Conservation (phyloP, 202 grass and related monocot genomes). For the Cymbopogon flexuosus region DNA sequence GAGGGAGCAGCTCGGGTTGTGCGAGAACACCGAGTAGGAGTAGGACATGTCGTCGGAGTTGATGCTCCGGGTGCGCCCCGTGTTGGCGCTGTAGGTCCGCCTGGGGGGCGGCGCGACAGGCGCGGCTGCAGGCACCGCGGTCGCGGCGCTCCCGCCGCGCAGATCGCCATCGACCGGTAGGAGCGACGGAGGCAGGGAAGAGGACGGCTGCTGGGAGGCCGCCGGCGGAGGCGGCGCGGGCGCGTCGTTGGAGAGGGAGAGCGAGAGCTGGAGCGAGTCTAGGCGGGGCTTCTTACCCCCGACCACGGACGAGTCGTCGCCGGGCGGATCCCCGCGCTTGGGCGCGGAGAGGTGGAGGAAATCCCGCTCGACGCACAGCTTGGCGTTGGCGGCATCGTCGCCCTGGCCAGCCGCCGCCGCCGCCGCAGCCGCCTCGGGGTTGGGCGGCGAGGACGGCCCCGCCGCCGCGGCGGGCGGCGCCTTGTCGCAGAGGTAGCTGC, state of each 20-base stretch:
- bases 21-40: conserved; percentile 80
- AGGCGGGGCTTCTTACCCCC: conserved; percentile 79
- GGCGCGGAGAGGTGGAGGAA: conserved; percentile 73
- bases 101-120: conserved; percentile 37
- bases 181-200: conserved; percentile 7
- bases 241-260: conserved; percentile 63
- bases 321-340: conserved; percentile 63
- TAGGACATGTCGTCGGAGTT: conserved; percentile 87
- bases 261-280: conserved; percentile 75
- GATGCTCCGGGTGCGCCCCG: conserved; percentile 58
- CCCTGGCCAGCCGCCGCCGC: background rate
- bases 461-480: conserved; percentile 30
- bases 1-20: conserved; percentile 87
- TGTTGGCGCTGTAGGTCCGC: conserved; percentile 64
- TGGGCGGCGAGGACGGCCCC: conserved; percentile 40
- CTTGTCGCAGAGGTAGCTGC: conserved; percentile 98
- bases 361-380: conserved; percentile 74
- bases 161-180: conserved; percentile 37
- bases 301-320: conserved; percentile 55
- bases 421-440: background rate
- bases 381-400: background rate
- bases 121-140: background rate
- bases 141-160: background rate
- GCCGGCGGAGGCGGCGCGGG: background rate
- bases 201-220: background rate